These are phyloP conservation scores for Hymenoscyphus fraxineus DNA, from an alignment of 2,329 filamentous ascomycete species.

Conservation along the genomic window DNA sequence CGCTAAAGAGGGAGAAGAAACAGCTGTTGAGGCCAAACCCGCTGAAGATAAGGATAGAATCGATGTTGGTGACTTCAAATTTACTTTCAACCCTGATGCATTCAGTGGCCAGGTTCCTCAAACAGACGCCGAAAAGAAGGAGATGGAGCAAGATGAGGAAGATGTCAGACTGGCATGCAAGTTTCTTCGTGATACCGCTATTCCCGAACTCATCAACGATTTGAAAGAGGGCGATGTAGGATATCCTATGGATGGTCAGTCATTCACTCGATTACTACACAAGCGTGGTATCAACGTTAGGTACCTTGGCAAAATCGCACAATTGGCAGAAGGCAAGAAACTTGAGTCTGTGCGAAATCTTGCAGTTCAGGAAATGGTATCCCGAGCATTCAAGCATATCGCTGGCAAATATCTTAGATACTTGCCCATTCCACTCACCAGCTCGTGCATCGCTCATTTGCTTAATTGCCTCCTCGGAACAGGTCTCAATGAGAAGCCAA, in stretches of 20 bases:
- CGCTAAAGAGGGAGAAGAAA: slow-evolving; percentile 28
- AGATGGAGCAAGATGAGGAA: slow-evolving; percentile 78
- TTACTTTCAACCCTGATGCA: slow-evolving; percentile 89
- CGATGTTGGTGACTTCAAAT: slow-evolving; percentile 81
- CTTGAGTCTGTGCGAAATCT: slow-evolving; percentile 75
- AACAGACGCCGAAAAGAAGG: slow-evolving; percentile 82
- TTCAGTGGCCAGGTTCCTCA: slow-evolving; percentile 91
- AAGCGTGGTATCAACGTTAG: slow-evolving; percentile 96
- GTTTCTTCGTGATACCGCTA: slow-evolving; percentile 70
- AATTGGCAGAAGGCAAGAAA: slow-evolving; percentile 65
- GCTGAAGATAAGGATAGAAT: slow-evolving; percentile 56
- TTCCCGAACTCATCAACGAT: slow-evolving; percentile 83
- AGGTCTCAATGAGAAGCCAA: slow-evolving; percentile 71
- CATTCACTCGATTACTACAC: slow-evolving; percentile 81
- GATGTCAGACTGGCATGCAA: slow-evolving; percentile 82
- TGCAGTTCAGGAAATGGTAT: slow-evolving; percentile 85
- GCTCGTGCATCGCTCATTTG: slow-evolving; percentile 77
- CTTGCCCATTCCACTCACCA: slow-evolving; percentile 74
- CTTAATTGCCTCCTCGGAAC: slow-evolving; percentile 88
- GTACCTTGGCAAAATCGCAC: slow-evolving; percentile 83
- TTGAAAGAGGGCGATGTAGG: slow-evolving; percentile 89
- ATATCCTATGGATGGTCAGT: slow-evolving; percentile 98
- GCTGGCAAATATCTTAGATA: slow-evolving; percentile 74
- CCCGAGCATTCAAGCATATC: slow-evolving; percentile 94
- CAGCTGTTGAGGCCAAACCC: slow-evolving; percentile 21